Base-by-base conservation (phyloP, 2,329 filamentous ascomycete genomes). In the Orbilia quercus region DNA sequence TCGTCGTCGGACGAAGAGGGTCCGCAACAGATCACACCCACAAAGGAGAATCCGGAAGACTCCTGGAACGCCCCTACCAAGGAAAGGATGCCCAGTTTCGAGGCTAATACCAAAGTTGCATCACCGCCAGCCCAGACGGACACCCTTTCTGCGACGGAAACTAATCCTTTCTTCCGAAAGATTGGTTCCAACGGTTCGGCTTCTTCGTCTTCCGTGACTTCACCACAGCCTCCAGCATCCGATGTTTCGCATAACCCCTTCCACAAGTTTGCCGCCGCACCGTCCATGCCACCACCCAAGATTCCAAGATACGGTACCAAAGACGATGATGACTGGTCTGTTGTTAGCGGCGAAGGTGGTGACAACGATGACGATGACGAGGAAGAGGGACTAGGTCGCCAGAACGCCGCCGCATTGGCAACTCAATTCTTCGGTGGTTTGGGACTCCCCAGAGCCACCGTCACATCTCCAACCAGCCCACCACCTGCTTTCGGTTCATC, bases 391-490 rank as follows among this genome's bases (percentile, higher is more conserved):
- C 89, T 91, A 16, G 90, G 90, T 55, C 91, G 91, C 62, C 89
- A 90, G 70, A 92, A 88, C 77, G 95, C 95, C 53, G 95, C 96
- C 73, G 91, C 96, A 77, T 87, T 99, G 38, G 95, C 95, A 14
- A 96, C 91, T 5, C 95, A 97, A 73, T 85, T 99, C 18, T 99
- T 99, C 80, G 94, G 95, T 70, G 96, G 93, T 57, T 98, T 99
- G 93, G 94, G 87, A 7, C 94, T 95, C 40, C 94, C 95, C 12
- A 88, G 94, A 57, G 93, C 94, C 28, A 82, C 97, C 40, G 79
- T 82, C 2, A 80, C 80, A 5, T 80, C 83, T 7, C 83, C 85
- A n/a, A 83, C 85, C 9, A 79, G 79, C n/a, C 76, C 79, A 22
- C 84, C 85, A 22, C 84, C 85, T 20, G 83, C 83, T 9, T 82